Evolutionary conservation across 148 eudicot species (phyloP), one percentile per base, ranked within the genome.

Genomic region (Cornus suecica): DNA sequence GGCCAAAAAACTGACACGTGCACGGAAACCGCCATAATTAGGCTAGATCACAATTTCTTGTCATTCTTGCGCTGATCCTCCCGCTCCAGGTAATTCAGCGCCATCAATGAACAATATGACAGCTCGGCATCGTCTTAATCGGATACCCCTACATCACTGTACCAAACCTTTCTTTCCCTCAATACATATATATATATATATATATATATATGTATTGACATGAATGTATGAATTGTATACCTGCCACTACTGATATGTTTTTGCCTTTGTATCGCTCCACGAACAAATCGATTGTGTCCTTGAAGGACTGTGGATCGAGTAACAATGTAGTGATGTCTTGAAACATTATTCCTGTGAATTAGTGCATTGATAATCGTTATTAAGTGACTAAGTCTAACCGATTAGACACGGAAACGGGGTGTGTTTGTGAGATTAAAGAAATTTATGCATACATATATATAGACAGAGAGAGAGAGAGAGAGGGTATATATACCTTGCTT

Each of bases 281-380:
- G 78, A 94, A 94, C 78, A 94, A 78, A 85, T 94, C 97, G 26
- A 94, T 76, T n/a, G 98, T 92, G 77, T 94, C 87, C 75, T 89
- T 94, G 84, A 94, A 94, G 20, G 90, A 90, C 75, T 90, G 89
- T 10, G 91, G 92, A 73, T 92, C 88, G 26, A 90, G 88, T 62
- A 91, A 74, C 81, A 94, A 84, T 51, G 91, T 90, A 3, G 97
- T 92, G 29, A 94, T 90, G 68, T 94, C 97, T 83, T 91, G 97
- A 77, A 94, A 94, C 97, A 92, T 92, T 27, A 94, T 91, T 60
- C 97, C 97, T 93, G 77, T 63, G 67, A 1, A 1, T 70, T 42
- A 76, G 54, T 2, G 30, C 67, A 48, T 69, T 22, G 22, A 68
- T 27, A 18, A n/a, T 3, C 34, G 71, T 52, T 42, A 69, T 42